phyloP scores from a whole-genome alignment of 768 basidiomycete genomes.

The Lactifluus hygrophoroides region DNA sequence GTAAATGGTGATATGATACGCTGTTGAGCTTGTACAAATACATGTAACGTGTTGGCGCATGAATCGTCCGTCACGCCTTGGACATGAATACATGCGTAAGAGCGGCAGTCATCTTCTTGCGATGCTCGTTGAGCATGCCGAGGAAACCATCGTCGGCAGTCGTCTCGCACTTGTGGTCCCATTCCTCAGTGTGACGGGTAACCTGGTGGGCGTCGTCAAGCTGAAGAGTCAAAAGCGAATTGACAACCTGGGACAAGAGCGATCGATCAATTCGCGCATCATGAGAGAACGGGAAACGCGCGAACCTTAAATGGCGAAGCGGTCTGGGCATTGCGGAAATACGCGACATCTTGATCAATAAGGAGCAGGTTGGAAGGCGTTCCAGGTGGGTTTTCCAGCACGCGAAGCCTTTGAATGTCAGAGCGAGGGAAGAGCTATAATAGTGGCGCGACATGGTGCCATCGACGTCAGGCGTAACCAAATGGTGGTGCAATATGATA shows the following conservation, averaged over 20 bases:
- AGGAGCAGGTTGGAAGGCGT: conserved; percentile 33
- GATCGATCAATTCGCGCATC: neutral
- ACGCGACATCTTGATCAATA: conserved; percentile 41
- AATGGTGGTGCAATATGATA: neutral
- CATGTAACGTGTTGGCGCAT: neutral
- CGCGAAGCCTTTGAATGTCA: conserved; percentile 35
- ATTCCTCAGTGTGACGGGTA: conserved; percentile 36
- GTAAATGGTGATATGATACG: neutral
- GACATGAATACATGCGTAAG: conserved; percentile 31
- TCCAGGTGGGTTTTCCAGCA: conserved; percentile 34
- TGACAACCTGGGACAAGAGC: conserved; percentile 26
- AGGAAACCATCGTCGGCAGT: conserved; percentile 35
- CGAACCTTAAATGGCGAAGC: conserved; percentile 35
- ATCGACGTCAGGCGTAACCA: neutral
- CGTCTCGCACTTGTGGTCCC: conserved; percentile 34
- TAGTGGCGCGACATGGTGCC: neutral
- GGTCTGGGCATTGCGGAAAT: conserved; percentile 32
- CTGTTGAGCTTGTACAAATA: conserved; percentile 4
- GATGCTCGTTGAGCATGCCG: conserved; percentile 37
- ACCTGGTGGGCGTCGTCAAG: conserved; percentile 33
- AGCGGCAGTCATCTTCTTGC: conserved; percentile 36
- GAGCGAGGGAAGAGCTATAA: conserved; percentile 36
- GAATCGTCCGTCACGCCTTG: conserved; percentile 19
- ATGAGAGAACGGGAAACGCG: neutral
- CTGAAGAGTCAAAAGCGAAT: conserved; percentile 36